Evolutionary conservation across 441 rosid species (phyloP).

Genomic region (Mallotus japonicus): DNA sequence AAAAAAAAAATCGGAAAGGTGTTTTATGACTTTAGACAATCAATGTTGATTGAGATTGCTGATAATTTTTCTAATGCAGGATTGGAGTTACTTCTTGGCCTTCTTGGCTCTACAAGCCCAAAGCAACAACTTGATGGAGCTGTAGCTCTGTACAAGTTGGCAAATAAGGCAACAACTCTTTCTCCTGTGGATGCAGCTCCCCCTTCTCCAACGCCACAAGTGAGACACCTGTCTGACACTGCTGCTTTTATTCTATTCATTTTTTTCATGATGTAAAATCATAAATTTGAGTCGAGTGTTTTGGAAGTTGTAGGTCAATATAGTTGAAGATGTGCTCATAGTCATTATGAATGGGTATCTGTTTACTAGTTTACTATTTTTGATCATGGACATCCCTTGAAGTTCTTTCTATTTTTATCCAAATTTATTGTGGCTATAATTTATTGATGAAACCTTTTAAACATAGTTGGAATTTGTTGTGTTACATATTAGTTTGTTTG

Average conservation of each 20-base stretch:
- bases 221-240: constrained; percentile 28
- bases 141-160: constrained; percentile 78
- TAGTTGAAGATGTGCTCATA: background rate
- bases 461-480: background rate
- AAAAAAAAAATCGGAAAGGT: background rate
- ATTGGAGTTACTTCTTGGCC: constrained; percentile 80
- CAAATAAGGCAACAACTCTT: constrained; percentile 76
- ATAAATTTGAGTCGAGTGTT: background rate
- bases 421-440: background rate
- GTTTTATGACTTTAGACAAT: constrained; percentile 19
- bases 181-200: constrained; percentile 97
- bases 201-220: constrained; percentile 95
- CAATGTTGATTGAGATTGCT: constrained; percentile 18
- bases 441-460: too few species aligned
- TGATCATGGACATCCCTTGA: background rate
- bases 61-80: constrained; percentile 47
- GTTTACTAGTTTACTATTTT: background rate
- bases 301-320: background rate
- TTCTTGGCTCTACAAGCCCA: constrained; percentile 70
- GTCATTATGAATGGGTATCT: too few species aligned
- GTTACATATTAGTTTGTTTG: background rate
- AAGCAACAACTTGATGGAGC: constrained; percentile 97
- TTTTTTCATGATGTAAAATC: background rate
- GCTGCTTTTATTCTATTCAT: constrained; percentile 6
- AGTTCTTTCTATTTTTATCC: background rate